phyloP scores from a whole-genome alignment of 2,329 filamentous ascomycete species.

The Pseudocercospora fijiensis region DNA sequence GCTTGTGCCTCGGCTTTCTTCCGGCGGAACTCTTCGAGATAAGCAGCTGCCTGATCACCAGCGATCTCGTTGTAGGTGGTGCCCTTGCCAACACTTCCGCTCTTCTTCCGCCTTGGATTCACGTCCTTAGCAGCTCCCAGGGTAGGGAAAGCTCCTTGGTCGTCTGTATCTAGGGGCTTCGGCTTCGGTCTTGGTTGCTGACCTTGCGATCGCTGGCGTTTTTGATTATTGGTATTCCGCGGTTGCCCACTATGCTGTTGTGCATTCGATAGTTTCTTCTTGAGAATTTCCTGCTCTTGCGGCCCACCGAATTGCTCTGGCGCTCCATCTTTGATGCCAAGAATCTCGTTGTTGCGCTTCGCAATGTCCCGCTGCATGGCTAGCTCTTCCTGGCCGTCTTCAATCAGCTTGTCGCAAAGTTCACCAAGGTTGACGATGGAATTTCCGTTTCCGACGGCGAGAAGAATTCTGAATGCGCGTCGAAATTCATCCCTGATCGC shows the following conservation, averaged over 20 bases:
- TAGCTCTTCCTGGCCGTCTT: constrained; percentile 13
- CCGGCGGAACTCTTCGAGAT: constrained; percentile 31
- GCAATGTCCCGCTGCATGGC: constrained; percentile 9
- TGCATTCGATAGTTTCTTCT: constrained; percentile 3
- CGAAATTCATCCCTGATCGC: constrained; percentile 82
- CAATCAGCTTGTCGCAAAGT: constrained; percentile 21
- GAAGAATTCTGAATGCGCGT: constrained; percentile 72
- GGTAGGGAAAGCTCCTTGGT: constrained; percentile 33
- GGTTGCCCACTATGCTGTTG: not conserved
- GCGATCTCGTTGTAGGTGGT: constrained; percentile 29
- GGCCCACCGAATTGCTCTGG: not conserved
- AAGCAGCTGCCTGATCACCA: constrained; percentile 29
- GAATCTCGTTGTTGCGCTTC: constrained; percentile 13
- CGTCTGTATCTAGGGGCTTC: constrained; percentile 22
- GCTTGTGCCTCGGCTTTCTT: constrained; percentile 33
- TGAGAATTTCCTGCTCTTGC: not conserved
- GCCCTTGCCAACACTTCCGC: constrained; percentile 15
- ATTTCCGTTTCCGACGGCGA: constrained; percentile 48
- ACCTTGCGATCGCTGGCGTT: not conserved
- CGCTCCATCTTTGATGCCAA: constrained; percentile 3
- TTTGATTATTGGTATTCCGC: not conserved
- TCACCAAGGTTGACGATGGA: constrained; percentile 13
- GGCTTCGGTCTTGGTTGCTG: constrained; percentile 8
- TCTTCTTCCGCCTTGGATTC: constrained; percentile 22
- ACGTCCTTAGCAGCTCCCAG: constrained; percentile 24